Evolutionary conservation across 495 filamentous ascomycete genomes (phyloP), one percentile per base, ranked within the genome.

Genomic region (Cetradonia linearis): DNA sequence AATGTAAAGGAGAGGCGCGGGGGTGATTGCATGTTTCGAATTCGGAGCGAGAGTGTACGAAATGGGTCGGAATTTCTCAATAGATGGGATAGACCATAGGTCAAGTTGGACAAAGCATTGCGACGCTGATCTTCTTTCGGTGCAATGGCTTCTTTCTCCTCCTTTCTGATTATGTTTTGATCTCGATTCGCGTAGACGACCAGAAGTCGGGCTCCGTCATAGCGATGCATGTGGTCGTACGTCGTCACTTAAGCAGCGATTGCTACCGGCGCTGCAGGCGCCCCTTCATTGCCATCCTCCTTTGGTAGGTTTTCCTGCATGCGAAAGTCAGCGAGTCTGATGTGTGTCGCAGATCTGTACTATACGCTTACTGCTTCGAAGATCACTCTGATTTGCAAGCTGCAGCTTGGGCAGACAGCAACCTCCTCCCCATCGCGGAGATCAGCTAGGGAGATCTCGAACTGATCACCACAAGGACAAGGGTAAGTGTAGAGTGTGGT

Each of bases 381-480:
- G 49, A 98, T 91, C 42, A 98, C 91, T 62, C 84, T 76, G 59
- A 98, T 96, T 88, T 94, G 95, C 73, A 98, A 71, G 68, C 89
- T 95, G 71, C 93, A 98, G 66, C 89, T 96, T 16, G 93, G 94
- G 70, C 93, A 98, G 8, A 97, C 90, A 0, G 86, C 93, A 59
- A 97, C 87, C 46, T 97, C 91, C 69, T 91, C 86, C 5, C 86
- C 87, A 65, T 96, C 91, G 53, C 86, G 81, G 63, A 98, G 73
- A 70, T 97, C 91, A 44, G 77, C 78, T 53, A 97, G 82, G 20
- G 80, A 80, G 69, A 98, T 97, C 75, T 96, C 88, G 76, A 98
- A 98, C 38, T 89, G 85, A 75, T 98, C 93, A 72, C 93, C 93
- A 72, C 93, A 98, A 0, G 93, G 93, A 70, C 93, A 98, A 18